A percentile compares a stretch with the other conserved stretches of the same genome.
phyloP scores from a whole-genome alignment of 2,329 filamentous ascomycete genomes.

The Penicillium vulpinum region DNA sequence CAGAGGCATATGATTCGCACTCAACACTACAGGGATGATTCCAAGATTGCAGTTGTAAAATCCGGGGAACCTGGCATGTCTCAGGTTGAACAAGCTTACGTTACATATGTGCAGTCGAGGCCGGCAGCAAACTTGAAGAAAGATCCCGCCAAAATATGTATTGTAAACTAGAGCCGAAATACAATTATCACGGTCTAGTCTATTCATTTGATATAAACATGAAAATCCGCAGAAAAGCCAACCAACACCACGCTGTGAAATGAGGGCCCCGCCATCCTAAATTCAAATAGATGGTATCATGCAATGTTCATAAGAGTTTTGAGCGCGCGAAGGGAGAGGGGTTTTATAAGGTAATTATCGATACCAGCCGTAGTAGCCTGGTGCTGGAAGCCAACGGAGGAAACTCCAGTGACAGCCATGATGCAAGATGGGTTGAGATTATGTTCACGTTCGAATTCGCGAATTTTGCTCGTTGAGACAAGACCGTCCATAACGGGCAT shows the following conservation, averaged over 20 bases:
- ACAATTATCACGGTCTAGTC: not conserved
- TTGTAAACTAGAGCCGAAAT: not conserved
- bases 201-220: not conserved
- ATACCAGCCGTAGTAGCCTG: conserved; percentile 32
- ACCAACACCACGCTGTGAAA: not conserved
- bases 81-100: not conserved
- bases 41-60: not conserved
- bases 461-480: conserved; percentile 44
- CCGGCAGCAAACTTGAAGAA: not conserved
- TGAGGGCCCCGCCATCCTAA: not conserved
- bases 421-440: conserved; percentile 24
- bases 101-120: not conserved
- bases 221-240: too few species aligned
- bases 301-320: conserved; percentile 28
- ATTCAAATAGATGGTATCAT: conserved; percentile 2
- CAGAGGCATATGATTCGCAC: not conserved
- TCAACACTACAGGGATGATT: not conserved
- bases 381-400: conserved; percentile 33
- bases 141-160: not conserved
- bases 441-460: conserved; percentile 35
- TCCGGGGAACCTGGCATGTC: not conserved
- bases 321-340: conserved; percentile 33
- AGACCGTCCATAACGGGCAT: conserved; percentile 50
- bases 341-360: conserved; percentile 37
- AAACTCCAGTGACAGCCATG: conserved; percentile 37